Evolutionary conservation across 352 stramenopile species (phyloP).

Genomic region (Pythium biforme): DNA sequence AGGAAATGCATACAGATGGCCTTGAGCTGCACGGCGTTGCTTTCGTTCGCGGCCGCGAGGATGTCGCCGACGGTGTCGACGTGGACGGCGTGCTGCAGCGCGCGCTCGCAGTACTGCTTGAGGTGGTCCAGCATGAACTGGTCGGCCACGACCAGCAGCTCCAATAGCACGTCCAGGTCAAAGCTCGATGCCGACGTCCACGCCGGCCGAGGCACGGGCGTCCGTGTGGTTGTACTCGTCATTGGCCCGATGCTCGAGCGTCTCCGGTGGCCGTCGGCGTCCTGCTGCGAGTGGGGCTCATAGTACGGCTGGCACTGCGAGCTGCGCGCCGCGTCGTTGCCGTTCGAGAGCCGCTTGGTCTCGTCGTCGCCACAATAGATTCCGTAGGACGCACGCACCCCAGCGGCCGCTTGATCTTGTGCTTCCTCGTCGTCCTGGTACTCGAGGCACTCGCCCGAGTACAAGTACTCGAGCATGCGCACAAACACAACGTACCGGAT

Average conservation of each 20-base stretch:
- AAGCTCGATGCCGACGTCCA: slow-evolving; percentile 24
- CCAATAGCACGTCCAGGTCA: slow-evolving; percentile 73
- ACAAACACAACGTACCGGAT: slow-evolving; percentile 91
- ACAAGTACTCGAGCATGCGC: slow-evolving; percentile 94
- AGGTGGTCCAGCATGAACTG: slow-evolving; percentile 97
- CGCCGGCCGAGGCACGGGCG: neutral
- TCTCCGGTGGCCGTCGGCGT: neutral
- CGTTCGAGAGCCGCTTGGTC: slow-evolving; percentile 21
- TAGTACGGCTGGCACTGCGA: slow-evolving; percentile 3
- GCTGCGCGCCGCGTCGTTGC: slow-evolving; percentile 18
- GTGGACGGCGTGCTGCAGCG: slow-evolving; percentile 81
- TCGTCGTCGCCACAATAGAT: slow-evolving; percentile 10
- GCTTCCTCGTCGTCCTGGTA: slow-evolving; percentile 20
- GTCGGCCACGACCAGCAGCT: slow-evolving; percentile 92
- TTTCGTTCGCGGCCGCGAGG: slow-evolving; percentile 85
- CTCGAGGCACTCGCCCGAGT: slow-evolving; percentile 70
- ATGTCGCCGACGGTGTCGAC: slow-evolving; percentile 87
- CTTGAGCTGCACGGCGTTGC: slow-evolving; percentile 90
- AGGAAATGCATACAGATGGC: slow-evolving; percentile 92
- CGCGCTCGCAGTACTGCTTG: slow-evolving; percentile 93
- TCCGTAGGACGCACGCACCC: neutral
- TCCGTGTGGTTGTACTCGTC: slow-evolving; percentile 13
- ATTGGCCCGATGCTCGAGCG: neutral
- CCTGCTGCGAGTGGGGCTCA: neutral
- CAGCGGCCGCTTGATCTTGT: neutral